These are phyloP conservation scores for Tricholoma flavovirens DNA, from an alignment of 768 basidiomycete genomes.

Conservation along the genomic window DNA sequence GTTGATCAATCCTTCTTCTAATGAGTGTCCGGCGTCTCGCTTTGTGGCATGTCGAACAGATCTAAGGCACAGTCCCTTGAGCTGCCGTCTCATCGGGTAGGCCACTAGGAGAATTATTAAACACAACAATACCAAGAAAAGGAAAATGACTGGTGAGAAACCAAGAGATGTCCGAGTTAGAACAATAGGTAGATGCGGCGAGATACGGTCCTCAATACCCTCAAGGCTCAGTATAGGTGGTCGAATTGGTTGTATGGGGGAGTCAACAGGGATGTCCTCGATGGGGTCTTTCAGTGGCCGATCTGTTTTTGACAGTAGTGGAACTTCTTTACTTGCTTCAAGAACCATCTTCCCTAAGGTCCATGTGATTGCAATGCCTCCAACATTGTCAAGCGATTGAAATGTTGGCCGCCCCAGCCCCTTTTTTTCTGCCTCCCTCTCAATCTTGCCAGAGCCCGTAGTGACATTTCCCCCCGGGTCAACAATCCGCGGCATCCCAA, in stretches of 20 bases:
- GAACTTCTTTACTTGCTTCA: slow-evolving; percentile 88
- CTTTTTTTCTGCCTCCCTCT: slow-evolving; percentile 72
- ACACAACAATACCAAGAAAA: slow-evolving; percentile 47
- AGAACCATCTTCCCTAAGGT: slow-evolving; percentile 98
- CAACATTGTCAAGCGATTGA: slow-evolving; percentile 89
- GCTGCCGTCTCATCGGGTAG: slow-evolving; percentile 54
- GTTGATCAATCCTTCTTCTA: slow-evolving; percentile 47
- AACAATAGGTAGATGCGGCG: slow-evolving; percentile 60
- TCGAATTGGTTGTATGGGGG: slow-evolving; percentile 58
- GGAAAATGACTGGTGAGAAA: slow-evolving; percentile 61
- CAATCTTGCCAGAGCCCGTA: slow-evolving; percentile 64
- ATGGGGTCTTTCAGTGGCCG: slow-evolving; percentile 70
- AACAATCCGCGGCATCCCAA: slow-evolving; percentile 88
- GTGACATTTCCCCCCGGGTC: slow-evolving; percentile 79
- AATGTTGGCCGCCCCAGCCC: slow-evolving; percentile 81
- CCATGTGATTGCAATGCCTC: slow-evolving; percentile 94
- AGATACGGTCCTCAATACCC: slow-evolving; percentile 56
- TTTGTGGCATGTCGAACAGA: slow-evolving; percentile 31
- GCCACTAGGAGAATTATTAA: slow-evolving; percentile 37
- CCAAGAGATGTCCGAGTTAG: slow-evolving; percentile 62
- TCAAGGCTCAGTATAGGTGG: slow-evolving; percentile 56
- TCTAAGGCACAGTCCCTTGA: slow-evolving; percentile 44
- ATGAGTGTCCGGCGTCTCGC: slow-evolving; percentile 33
- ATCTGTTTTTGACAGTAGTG: slow-evolving; percentile 34
- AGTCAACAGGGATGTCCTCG: slow-evolving; percentile 53